Evolutionary conservation across 164 flowering plant genomes (phyloP).

Genomic region (Magnolia sinica): DNA sequence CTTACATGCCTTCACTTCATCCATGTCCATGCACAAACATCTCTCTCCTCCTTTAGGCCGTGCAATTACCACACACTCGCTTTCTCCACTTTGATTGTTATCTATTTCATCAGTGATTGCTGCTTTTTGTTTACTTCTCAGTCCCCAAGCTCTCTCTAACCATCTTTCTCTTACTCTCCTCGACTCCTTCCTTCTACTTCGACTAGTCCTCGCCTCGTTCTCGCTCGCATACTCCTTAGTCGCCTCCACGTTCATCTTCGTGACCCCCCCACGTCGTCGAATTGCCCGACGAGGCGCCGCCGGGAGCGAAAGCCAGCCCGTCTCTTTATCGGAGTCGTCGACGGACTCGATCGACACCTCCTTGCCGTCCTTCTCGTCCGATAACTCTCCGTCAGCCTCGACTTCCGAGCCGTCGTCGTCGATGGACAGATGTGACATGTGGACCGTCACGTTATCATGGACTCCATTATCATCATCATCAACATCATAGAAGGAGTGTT

Average conservation of each 20-base stretch:
- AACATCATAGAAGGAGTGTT: constrained; percentile 10
- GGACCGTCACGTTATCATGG: constrained; percentile 11
- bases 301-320: constrained; percentile 26
- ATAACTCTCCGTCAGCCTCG: constrained; percentile 41
- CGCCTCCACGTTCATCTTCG: not conserved
- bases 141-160: constrained; percentile 20
- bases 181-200: constrained; percentile 13
- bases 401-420: constrained; percentile 23
- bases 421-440: constrained; percentile 38
- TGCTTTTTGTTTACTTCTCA: not conserved
- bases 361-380: constrained; percentile 23
- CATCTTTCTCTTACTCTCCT: constrained; percentile 19
- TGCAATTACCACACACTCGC: constrained; percentile 42
- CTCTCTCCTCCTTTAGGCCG: constrained; percentile 58
- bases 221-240: constrained; percentile 49
- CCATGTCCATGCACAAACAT: constrained; percentile 57
- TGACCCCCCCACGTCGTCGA: not conserved
- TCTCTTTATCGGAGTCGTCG: constrained; percentile 31
- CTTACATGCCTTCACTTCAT: constrained; percentile 65
- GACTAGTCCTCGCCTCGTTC: constrained; percentile 26
- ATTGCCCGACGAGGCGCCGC: constrained; percentile 22
- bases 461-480: constrained; percentile 19
- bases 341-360: not conserved
- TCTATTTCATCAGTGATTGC: not conserved
- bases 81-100: constrained; percentile 15